A percentile compares a stretch with the other conserved stretches of the same genome.
Evolutionary conservation across 2,329 filamentous ascomycete genomes (phyloP).

Genomic region (Furcasterigmium sp.): DNA sequence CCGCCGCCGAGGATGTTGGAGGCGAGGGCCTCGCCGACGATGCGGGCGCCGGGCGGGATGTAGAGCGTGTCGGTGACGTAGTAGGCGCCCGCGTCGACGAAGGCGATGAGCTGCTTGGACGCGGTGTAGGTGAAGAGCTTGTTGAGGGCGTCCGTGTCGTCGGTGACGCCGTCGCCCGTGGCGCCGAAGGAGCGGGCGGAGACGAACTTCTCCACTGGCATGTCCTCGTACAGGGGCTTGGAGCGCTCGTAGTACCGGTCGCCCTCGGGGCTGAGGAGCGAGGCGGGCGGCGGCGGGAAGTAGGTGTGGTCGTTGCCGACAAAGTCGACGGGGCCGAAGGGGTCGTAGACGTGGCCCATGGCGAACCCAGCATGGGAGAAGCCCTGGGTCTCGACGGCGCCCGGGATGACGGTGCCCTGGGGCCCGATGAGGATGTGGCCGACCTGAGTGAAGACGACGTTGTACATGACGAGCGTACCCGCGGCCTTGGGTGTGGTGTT

Average conservation of each 20-base stretch:
- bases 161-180: conserved; percentile 66
- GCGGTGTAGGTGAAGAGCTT: conserved; percentile 49
- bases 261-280: conserved; percentile 38
- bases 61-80: conserved; percentile 49
- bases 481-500: conserved; percentile 27
- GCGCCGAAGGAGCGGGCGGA: conserved; percentile 64
- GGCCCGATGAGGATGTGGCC: conserved; percentile 34
- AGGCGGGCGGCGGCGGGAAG: conserved; percentile 41
- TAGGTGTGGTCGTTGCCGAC: conserved; percentile 41
- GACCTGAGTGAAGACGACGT: conserved; percentile 32
- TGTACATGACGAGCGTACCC: conserved; percentile 42
- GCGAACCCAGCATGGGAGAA: conserved; percentile 49
- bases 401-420: conserved; percentile 46
- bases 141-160: conserved; percentile 70
- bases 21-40: conserved; percentile 55
- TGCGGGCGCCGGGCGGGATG: conserved; percentile 43
- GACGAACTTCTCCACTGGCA: conserved; percentile 56
- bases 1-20: conserved; percentile 52
- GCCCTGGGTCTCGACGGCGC: conserved; percentile 36
- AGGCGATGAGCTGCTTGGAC: conserved; percentile 51
- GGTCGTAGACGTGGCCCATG: conserved; percentile 57
- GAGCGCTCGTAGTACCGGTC: conserved; percentile 63
- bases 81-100: conserved; percentile 58
- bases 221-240: conserved; percentile 68
- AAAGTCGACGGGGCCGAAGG: conserved; percentile 35